Percentiles rank a stretch among this genome's conserved stretches.
phyloP scores from a whole-genome alignment of 176 grass and related monocot species.

The Dendrocalamus sinicus region DNA sequence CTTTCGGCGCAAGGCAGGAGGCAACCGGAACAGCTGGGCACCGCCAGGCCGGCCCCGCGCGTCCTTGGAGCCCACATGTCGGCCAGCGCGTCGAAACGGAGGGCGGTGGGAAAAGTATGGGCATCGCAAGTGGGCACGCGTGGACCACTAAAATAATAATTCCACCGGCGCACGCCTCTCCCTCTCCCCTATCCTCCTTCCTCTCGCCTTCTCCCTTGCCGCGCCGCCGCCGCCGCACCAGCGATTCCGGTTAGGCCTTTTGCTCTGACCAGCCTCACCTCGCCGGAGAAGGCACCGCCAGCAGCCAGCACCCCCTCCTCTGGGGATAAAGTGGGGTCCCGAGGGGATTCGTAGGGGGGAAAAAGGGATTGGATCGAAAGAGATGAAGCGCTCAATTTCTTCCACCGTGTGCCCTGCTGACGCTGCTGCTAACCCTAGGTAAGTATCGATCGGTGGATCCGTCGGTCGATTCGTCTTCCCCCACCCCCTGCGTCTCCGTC shows the following conservation, averaged over 20 bases:
- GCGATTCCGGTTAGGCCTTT: neutral
- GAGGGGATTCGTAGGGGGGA: conserved; percentile 31
- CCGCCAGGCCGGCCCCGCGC: neutral
- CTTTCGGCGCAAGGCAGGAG: conserved; percentile 54
- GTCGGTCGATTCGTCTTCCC: neutral
- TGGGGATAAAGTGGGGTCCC: conserved; percentile 41
- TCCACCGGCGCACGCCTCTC: conserved; percentile 33
- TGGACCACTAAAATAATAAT: conserved; percentile 54
- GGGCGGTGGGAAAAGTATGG: conserved; percentile 29
- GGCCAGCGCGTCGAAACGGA: fast-evolving
- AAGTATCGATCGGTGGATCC: conserved; percentile 15
- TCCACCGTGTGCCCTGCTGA: conserved; percentile 24
- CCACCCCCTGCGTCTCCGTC: neutral
- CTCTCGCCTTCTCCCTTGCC: neutral
- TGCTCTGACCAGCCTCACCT: neutral
- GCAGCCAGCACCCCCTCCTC: neutral
- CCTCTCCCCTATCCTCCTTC: neutral
- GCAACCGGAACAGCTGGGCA: neutral
- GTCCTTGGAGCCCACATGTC: neutral
- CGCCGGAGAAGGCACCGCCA: neutral
- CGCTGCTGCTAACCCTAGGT: conserved; percentile 42
- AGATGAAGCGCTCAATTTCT: conserved; percentile 51
- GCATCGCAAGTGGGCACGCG: conserved; percentile 21
- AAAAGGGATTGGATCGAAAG: conserved; percentile 24
- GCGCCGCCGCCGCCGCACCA: conserved; percentile 12